phyloP scores from a whole-genome alignment of 208 protist species.

The Crithidia fasciculata region DNA sequence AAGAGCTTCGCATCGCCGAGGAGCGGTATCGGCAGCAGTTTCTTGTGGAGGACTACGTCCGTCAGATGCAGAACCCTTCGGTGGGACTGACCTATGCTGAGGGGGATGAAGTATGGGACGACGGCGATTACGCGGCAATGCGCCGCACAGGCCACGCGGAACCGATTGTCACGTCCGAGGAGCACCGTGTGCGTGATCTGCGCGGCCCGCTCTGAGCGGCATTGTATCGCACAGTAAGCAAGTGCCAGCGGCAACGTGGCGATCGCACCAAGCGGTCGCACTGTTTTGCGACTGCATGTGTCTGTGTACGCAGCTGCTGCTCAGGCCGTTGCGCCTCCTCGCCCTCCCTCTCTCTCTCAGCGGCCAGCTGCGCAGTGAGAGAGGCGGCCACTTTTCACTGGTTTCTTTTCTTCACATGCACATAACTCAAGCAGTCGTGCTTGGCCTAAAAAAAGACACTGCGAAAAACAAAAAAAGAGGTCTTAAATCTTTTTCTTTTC shows the following conservation, averaged over 20 bases:
- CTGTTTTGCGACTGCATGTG: too few species aligned
- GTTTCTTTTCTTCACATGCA: slow-evolving; percentile 5
- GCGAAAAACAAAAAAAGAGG: too few species aligned
- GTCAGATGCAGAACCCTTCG: slow-evolving; percentile 49
- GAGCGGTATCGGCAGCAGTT: slow-evolving; percentile 56
- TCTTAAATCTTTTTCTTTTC: too few species aligned
- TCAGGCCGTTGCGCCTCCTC: too few species aligned
- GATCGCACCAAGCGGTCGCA: too few species aligned
- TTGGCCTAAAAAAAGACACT: too few species aligned
- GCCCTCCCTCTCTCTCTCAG: too few species aligned
- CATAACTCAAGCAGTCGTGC: not conserved
- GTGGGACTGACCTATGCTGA: slow-evolving; percentile 82
- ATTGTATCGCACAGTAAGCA: too few species aligned
- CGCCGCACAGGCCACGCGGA: slow-evolving; percentile 13
- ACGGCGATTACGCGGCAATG: slow-evolving; percentile 68
- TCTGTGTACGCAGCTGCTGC: too few species aligned
- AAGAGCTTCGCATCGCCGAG: slow-evolving; percentile 23
- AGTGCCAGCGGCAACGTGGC: too few species aligned
- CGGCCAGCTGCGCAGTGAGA: too few species aligned
- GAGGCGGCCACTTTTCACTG: not conserved
- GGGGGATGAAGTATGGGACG: slow-evolving; percentile 90
- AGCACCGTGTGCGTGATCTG: slow-evolving; percentile 38
- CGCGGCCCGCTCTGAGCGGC: slow-evolving; percentile 37
- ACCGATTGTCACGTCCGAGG: slow-evolving; percentile 15
- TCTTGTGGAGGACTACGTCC: slow-evolving; percentile 72